Evolutionary conservation across 148 eudicot species (phyloP), one percentile per base, ranked within the genome.

Genomic region (Vaccinium vitisidaea): DNA sequence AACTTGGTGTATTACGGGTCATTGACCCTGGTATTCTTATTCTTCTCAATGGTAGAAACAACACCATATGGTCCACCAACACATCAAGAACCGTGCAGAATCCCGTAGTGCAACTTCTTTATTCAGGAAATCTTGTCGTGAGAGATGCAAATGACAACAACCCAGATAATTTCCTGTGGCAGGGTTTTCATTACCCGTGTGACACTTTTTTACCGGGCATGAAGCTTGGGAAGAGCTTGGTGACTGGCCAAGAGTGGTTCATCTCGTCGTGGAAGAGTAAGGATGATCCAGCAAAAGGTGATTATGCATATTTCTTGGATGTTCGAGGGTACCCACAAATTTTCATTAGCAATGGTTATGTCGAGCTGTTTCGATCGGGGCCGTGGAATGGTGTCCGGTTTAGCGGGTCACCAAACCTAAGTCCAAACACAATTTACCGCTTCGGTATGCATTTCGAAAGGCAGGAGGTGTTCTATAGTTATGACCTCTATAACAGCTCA

Each of bases 141-240:
- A 63, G 69, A 63, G 11, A 63, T 21, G 27, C 13, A 63, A 9
- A 21, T 63, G 69, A 63, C 2, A n/a, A 63, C 23, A 63, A 2
- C 23, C 0, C 13, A 63, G 30, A 63, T 3, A 8, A 63, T 63
- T 63, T 63, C 27, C n/a, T n/a, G 4, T 63, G 69, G 69, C 69
- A 63, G 27, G n/a, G 71, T 65, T 65, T 87, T 54, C 84, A 87
- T 84, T 77, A 87, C 27, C 84, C 84, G 0, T n/a, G 54, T 46
- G 70, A 77, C 21, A 82, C 83, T 0, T 6, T 58, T 14, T 67
- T 82, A 71, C 65, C 84, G 11, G 85, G 85, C 0, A 88, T 83
- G 87, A 71, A 82, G 56, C 23, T 88, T 16, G 89, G 89, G 0
- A 75, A 52, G 56, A 63, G 81, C 71, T 61, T 53, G 54, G 5